phyloP scores from a whole-genome alignment of 768 basidiomycete species.

The Leccinum fibrillosum region DNA sequence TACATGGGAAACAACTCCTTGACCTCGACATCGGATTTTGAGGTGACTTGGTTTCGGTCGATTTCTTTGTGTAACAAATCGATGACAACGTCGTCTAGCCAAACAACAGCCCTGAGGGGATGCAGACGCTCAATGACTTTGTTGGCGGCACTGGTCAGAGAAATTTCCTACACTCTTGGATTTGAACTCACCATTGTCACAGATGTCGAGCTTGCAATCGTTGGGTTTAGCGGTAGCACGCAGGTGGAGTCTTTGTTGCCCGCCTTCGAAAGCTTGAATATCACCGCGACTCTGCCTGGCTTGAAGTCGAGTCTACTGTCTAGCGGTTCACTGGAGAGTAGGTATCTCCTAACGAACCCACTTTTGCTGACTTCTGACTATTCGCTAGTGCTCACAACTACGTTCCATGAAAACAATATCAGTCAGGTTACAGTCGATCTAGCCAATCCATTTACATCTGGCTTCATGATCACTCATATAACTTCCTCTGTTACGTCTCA shows the following conservation, averaged over 20 bases:
- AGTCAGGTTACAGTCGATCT: conserved; percentile 61
- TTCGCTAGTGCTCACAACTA: conserved; percentile 55
- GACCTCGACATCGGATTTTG: conserved; percentile 47
- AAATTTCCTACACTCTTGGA: background rate
- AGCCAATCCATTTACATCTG: conserved; percentile 64
- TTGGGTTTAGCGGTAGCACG: conserved; percentile 60
- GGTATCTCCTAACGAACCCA: background rate
- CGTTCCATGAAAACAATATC: conserved; percentile 59
- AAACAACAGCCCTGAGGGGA: conserved; percentile 56
- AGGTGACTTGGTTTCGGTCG: conserved; percentile 29
- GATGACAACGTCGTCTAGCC: conserved; percentile 37
- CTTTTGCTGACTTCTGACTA: background rate
- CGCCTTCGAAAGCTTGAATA: conserved; percentile 58
- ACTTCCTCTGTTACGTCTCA: conserved; percentile 58
- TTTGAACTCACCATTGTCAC: background rate
- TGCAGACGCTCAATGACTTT: conserved; percentile 65
- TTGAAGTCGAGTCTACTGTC: conserved; percentile 55
- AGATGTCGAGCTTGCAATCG: conserved; percentile 58
- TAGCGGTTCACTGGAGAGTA: conserved; percentile 53
- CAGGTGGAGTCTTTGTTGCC: conserved; percentile 51
- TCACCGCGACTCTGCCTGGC: conserved; percentile 57
- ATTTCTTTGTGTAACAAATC: background rate
- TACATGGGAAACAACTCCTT: conserved; percentile 59
- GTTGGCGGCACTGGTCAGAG: conserved; percentile 52
- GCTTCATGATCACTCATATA: conserved; percentile 55